Evolutionary conservation across 1,284 basidiomycete genomes (phyloP), one percentile per base, ranked within the genome.

Genomic region (Pseudozyma sp.): DNA sequence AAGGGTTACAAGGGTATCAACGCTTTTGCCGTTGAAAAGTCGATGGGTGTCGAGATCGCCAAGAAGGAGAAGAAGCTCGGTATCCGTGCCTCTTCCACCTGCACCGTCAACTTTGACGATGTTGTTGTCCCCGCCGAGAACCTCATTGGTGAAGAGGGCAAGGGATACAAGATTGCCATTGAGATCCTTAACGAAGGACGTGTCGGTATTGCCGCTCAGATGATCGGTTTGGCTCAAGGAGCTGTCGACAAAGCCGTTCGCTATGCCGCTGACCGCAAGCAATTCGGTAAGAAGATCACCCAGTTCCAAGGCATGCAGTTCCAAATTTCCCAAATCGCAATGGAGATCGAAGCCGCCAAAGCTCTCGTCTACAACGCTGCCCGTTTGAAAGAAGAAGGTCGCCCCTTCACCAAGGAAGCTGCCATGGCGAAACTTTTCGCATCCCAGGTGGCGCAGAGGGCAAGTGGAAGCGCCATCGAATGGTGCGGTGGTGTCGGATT

Each of bases 51-150:
- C 75, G 88, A 97, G 86, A 95, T 99, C 72, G 95, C 95, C 50
- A 99, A 99, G 89, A 98, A 98, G 88, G 96, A 99, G 86, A 91
- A 96, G 87, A 99, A 99, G 87, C 90, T 99, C 59, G 96, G 96
- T 66, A 99, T 99, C 85, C 89, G 92, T 56, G 95, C 96, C 0
- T 96, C 93, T n/a, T 97, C 94, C 21, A 99, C 96, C 0, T 99
- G 96, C 86, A 91, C 94, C 1, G 89, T 99, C 74, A 93, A 92
- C 87, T 97, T 99, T 85, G 97, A 99, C 87, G 94, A 97, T 84
- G 87, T 99, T 83, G 92, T 91, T 79, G 89, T 99, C 47, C 97
- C 96, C 5, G 91, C 90, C 60, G 94, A 93, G 86, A 98, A 99
- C 85, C 87, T 99, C 65, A 91, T 99, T 78, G 96, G 97, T 19